Evolutionary conservation across 1,139 yeast species (phyloP).

Genomic region (Geotrichum restrictum): DNA sequence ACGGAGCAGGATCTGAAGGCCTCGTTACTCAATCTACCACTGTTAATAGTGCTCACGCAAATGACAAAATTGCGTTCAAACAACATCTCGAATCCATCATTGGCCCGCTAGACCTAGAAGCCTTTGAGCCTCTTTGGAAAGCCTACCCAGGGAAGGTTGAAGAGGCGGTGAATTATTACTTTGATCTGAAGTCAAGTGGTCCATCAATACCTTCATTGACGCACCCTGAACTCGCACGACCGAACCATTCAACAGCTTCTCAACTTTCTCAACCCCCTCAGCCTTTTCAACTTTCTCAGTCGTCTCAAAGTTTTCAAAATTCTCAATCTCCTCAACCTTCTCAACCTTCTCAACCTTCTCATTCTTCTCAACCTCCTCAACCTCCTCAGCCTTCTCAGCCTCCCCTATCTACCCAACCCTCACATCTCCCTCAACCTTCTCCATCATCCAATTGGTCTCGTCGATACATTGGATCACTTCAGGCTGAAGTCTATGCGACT

Average conservation of each 20-base stretch:
- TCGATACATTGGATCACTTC: conserved; percentile 63
- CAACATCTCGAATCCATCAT: conserved; percentile 28
- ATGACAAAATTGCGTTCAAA: conserved; percentile 18
- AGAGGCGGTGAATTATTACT: conserved; percentile 33
- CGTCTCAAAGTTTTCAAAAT: too few relatives aligned
- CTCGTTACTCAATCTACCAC: too few relatives aligned
- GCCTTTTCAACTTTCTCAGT: too few relatives aligned
- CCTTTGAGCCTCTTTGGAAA: conserved; percentile 23
- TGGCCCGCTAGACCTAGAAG: conserved; percentile 27
- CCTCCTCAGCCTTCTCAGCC: background rate
- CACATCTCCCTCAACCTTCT: background rate
- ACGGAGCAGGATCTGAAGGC: too few relatives aligned
- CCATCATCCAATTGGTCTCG: conserved; percentile 29
- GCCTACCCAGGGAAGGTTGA: conserved; percentile 32
- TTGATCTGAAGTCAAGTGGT: conserved; percentile 24
- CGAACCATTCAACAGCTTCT: too few relatives aligned
- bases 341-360: conserved; percentile 2
- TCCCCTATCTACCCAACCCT: background rate
- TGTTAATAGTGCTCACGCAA: background rate
- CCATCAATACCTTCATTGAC: background rate
- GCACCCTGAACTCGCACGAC: background rate
- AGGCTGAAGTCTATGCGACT: conserved; percentile 79
- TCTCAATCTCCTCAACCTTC: background rate
- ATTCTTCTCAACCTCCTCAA: background rate
- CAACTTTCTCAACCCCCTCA: too few relatives aligned